Percentiles rank a stretch among this genome's conserved stretches.
Evolutionary conservation across 2,329 filamentous ascomycete species (phyloP).

Genomic region (Calonectria montana): DNA sequence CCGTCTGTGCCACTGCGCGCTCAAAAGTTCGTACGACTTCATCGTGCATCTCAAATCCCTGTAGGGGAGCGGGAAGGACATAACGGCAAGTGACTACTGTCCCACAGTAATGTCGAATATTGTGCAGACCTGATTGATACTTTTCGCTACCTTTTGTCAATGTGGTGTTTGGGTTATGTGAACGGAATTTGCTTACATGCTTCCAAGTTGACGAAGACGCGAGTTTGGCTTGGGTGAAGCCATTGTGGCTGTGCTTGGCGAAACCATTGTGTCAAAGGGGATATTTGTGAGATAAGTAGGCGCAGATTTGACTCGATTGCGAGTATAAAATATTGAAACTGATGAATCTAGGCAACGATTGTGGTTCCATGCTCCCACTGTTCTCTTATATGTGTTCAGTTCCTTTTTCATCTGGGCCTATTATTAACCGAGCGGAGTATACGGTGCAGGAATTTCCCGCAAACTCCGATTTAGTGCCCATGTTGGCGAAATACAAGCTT

Average conservation of each 20-base stretch:
- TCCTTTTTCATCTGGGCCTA: background rate
- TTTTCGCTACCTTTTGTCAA: background rate
- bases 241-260: background rate
- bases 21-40: background rate
- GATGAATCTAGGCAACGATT: too few species aligned
- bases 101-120: background rate
- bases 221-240: background rate
- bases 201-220: background rate
- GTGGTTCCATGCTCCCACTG: too few species aligned
- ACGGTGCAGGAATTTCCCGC: background rate
- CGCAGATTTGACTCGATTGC: too few species aligned
- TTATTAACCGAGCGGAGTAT: background rate
- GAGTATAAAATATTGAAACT: too few species aligned
- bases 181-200: background rate
- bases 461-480: background rate
- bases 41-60: background rate
- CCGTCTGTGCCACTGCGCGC: conserved; percentile 31
- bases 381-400: background rate
- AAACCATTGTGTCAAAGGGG: background rate
- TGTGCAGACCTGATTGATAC: background rate
- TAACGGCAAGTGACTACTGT: background rate
- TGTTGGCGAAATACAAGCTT: background rate
- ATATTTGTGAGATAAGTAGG: background rate
- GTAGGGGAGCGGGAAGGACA: background rate
- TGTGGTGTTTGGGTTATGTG: background rate